Evolutionary conservation across 1,139 yeast species (phyloP).

Genomic region (Candida mesenterica): DNA sequence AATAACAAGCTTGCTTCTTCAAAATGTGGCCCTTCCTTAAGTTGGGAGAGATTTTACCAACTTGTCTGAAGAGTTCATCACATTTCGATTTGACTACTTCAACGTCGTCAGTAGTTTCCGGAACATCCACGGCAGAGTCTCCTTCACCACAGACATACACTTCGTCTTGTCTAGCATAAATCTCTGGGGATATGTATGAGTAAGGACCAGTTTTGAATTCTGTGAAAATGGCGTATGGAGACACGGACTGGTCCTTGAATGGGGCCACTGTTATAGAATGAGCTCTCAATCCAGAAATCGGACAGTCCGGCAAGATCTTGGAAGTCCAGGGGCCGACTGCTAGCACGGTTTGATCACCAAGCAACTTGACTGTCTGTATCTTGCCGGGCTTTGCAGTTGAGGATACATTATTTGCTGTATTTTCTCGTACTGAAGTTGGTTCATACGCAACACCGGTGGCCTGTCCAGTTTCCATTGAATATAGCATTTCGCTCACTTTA

Average conservation of each 20-base stretch:
- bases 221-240: slow-evolving; percentile 93
- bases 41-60: slow-evolving; percentile 72
- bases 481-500: slow-evolving; percentile 68
- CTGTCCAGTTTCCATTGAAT: slow-evolving; percentile 59
- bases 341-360: slow-evolving; percentile 76
- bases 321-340: slow-evolving; percentile 98
- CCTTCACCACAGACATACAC: slow-evolving; percentile 98
- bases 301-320: slow-evolving; percentile 83
- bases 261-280: slow-evolving; percentile 94
- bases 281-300: slow-evolving; percentile 88
- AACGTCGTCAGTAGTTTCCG: slow-evolving; percentile 92
- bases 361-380: slow-evolving; percentile 34
- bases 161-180: slow-evolving; percentile 93
- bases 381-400: background rate
- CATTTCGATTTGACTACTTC: slow-evolving; percentile 85
- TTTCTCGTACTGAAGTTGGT: slow-evolving; percentile 45
- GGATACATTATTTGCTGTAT: slow-evolving; percentile 11
- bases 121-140: slow-evolving; percentile 83
- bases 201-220: slow-evolving; percentile 70
- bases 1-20: slow-evolving; percentile 90
- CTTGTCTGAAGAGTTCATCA: slow-evolving; percentile 81
- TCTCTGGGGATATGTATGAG: slow-evolving; percentile 82
- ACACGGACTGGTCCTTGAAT: slow-evolving; percentile 61
- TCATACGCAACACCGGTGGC: slow-evolving; percentile 66
- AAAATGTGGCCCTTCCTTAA: slow-evolving; percentile 73